phyloP scores from a whole-genome alignment of 2,329 filamentous ascomycete species.

The Fusarium tricinctum region DNA sequence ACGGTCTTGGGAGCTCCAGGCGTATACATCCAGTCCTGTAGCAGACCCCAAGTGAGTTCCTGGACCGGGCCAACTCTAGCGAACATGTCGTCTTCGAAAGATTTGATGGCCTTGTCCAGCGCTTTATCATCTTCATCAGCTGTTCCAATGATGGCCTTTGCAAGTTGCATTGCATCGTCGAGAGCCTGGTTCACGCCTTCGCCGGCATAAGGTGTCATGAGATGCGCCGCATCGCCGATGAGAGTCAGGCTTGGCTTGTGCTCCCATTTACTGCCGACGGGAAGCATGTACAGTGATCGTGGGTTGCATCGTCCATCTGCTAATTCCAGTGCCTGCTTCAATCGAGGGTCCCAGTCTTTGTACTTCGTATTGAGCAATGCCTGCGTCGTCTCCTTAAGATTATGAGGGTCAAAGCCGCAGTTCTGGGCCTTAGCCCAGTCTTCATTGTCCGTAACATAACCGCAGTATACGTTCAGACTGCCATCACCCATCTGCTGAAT shows the following conservation, averaged over 20 bases:
- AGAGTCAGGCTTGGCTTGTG: conserved; percentile 64
- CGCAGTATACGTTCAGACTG: conserved; percentile 58
- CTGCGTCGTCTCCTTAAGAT: conserved; percentile 57
- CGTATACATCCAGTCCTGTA: conserved; percentile 63
- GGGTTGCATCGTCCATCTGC: conserved; percentile 57
- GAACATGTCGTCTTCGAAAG: conserved; percentile 59
- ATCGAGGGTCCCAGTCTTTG: conserved; percentile 58
- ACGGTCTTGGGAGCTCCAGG: conserved; percentile 59
- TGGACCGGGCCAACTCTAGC: conserved; percentile 55
- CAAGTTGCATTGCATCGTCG: conserved; percentile 66
- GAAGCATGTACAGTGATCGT: conserved; percentile 67
- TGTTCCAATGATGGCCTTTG: conserved; percentile 57
- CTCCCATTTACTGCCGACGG: conserved; percentile 63
- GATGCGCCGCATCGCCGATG: conserved; percentile 71
- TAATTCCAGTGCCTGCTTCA: conserved; percentile 59
- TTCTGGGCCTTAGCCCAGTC: conserved; percentile 56
- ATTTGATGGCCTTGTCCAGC: conserved; percentile 54
- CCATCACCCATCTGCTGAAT: conserved; percentile 63
- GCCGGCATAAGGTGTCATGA: conserved; percentile 71
- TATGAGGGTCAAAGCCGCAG: conserved; percentile 60
- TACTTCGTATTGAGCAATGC: conserved; percentile 55
- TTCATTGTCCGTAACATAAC: conserved; percentile 56
- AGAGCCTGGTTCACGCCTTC: conserved; percentile 72
- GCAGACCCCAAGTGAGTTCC: conserved; percentile 61
- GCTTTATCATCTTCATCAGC: conserved; percentile 41